Conservation (phyloP, 208 protist species). For the Leishmania martiniquensis region DNA sequence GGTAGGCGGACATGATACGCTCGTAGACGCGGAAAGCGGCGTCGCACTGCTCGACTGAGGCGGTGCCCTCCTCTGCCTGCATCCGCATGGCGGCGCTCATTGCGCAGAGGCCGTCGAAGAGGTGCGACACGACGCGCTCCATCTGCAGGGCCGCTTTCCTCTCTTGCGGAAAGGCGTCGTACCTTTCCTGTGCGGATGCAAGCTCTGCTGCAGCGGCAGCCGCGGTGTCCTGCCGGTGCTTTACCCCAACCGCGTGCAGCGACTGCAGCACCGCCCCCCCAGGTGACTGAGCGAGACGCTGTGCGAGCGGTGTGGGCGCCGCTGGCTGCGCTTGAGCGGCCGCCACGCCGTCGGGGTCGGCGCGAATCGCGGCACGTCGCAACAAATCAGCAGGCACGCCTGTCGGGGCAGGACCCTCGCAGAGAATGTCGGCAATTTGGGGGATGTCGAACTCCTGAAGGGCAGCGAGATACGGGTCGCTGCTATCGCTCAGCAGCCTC, state of each 20-base stretch:
- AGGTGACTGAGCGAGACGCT: constrained; percentile 16
- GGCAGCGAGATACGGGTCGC: constrained; percentile 55
- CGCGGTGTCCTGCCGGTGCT: constrained; percentile 22
- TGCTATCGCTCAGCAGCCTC: constrained; percentile 47
- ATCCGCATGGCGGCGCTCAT: constrained; percentile 54
- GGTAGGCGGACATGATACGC: constrained; percentile 20
- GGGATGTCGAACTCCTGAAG: constrained; percentile 57
- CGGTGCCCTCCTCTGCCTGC: constrained; percentile 31
- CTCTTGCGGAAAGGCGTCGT: constrained; percentile 26
- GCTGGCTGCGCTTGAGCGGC: constrained; percentile 15
- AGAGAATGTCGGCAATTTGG: constrained; percentile 46
- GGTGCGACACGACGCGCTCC: constrained; percentile 38
- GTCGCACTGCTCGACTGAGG: constrained; percentile 37
- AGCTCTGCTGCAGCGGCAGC: constrained; percentile 11
- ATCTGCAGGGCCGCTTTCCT: constrained; percentile 28
- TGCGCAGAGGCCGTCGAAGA: constrained; percentile 64
- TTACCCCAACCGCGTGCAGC: constrained; percentile 30
- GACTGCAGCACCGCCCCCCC: constrained; percentile 50
- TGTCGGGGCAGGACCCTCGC: constrained; percentile 11
- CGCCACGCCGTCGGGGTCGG: constrained; percentile 11
- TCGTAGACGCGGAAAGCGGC: constrained; percentile 47
- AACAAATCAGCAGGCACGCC: constrained; percentile 25
- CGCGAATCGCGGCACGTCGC: constrained; percentile 19
- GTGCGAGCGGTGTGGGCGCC: constrained; percentile 22
- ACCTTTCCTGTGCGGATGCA: constrained; percentile 25